A percentile compares a stretch with the other conserved stretches of the same genome.
These are phyloP conservation scores for Fraxinus ornus DNA, from an alignment of 305 asterid genomes.

Conservation along the genomic window DNA sequence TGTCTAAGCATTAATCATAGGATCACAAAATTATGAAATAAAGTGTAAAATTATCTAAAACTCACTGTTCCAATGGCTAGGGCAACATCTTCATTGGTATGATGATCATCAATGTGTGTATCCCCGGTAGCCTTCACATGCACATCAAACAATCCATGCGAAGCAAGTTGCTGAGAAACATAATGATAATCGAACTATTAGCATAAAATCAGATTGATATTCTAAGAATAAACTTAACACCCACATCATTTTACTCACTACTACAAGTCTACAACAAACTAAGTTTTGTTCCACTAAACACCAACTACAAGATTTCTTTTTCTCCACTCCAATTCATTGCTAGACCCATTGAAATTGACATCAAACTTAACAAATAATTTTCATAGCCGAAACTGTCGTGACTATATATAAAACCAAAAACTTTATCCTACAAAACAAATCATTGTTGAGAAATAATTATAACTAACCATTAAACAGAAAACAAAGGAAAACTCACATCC, in stretches of 20 bases:
- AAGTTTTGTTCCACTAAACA: background rate
- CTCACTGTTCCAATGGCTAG: constrained; percentile 90
- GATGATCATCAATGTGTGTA: constrained; percentile 94
- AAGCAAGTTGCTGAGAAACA: constrained; percentile 80
- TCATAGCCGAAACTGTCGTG: background rate
- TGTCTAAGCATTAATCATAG: background rate
- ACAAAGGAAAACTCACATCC: constrained; percentile 56
- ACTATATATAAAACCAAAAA: background rate
- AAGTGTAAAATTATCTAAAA: background rate
- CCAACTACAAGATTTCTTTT: background rate
- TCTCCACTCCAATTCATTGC: background rate
- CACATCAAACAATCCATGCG: constrained; percentile 86
- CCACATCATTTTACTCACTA: background rate
- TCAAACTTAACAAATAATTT: background rate
- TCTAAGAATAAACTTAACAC: background rate
- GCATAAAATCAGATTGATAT: constrained; percentile 17
- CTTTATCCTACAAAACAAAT: background rate
- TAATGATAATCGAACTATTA: constrained; percentile 14
- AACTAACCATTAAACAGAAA: background rate
- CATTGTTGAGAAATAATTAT: background rate
- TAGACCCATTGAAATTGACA: background rate
- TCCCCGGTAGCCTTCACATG: constrained; percentile 88
- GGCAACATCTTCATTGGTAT: constrained; percentile 93
- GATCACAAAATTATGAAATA: background rate
- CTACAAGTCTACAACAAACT: background rate